Evolutionary conservation across 1,284 basidiomycete genomes (phyloP).

Genomic region (Grifola frondosa): DNA sequence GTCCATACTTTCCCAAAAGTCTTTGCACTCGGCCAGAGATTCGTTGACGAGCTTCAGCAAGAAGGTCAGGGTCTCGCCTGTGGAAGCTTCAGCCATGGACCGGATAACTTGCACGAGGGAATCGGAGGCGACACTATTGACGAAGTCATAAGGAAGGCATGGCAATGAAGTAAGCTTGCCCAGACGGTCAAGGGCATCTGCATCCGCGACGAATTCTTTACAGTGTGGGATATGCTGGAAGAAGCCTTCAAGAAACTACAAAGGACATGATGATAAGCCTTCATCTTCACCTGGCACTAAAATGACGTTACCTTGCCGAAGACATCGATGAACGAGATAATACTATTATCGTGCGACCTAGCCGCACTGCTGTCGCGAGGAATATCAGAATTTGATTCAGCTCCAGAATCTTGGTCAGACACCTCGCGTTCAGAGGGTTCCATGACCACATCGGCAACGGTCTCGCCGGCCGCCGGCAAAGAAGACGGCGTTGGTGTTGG

Average conservation of each 20-base stretch:
- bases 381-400: slow-evolving; percentile 4
- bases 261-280: too few species aligned
- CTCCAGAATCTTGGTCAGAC: slow-evolving; percentile 7
- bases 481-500: slow-evolving; percentile 35
- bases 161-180: slow-evolving; percentile 81
- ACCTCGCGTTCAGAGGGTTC: slow-evolving; percentile 34
- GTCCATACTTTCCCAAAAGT: slow-evolving; percentile 64
- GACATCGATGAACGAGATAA: slow-evolving; percentile 77
- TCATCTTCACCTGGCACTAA: too few species aligned
- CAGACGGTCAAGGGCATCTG: slow-evolving; percentile 76
- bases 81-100: slow-evolving; percentile 84
- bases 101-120: slow-evolving; percentile 88
- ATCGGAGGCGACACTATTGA: slow-evolving; percentile 77
- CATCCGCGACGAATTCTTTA: slow-evolving; percentile 82
- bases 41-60: slow-evolving; percentile 72
- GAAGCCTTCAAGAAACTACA: slow-evolving; percentile 87
- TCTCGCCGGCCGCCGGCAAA: slow-evolving; percentile 27
- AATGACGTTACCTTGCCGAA: slow-evolving; percentile 61
- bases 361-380: slow-evolving; percentile 38
- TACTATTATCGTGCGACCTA: slow-evolving; percentile 67
- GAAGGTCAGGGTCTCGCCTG: slow-evolving; percentile 72
- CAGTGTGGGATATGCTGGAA: slow-evolving; percentile 91
- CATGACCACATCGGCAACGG: slow-evolving; percentile 54
- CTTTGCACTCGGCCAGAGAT: slow-evolving; percentile 68
- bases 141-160: slow-evolving; percentile 89